Conservation (phyloP, 306 rosid species). For the Comarum palustre region DNA sequence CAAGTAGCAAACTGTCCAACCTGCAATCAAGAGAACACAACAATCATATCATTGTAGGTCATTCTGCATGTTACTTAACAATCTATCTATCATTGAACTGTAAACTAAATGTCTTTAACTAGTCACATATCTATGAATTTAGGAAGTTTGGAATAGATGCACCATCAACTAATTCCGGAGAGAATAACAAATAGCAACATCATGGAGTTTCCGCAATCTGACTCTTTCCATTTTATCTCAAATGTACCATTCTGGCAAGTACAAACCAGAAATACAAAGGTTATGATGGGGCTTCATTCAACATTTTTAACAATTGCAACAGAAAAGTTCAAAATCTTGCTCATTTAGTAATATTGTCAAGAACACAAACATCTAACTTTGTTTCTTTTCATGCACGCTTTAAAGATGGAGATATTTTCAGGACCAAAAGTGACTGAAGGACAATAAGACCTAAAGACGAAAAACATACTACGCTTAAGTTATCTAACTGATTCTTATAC, state of each 20-base stretch:
- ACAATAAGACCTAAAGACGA: neutral
- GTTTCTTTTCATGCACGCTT: neutral
- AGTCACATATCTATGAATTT: neutral
- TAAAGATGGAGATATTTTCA: constrained; percentile 2
- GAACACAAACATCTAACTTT: neutral
- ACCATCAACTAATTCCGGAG: neutral
- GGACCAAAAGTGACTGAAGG: neutral
- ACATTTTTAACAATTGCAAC: neutral
- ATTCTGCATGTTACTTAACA: constrained; percentile 6
- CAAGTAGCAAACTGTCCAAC: constrained; percentile 75
- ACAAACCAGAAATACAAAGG: neutral
- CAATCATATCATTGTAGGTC: constrained; percentile 13
- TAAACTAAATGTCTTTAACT: constrained; percentile 1
- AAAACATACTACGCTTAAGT: neutral
- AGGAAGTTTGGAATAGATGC: neutral
- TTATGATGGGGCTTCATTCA: neutral
- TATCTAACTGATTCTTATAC: neutral
- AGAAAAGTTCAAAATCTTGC: neutral
- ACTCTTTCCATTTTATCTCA: neutral
- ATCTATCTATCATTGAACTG: constrained; percentile 14
- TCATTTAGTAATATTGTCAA: neutral
- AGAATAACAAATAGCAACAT: neutral
- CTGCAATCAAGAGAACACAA: constrained; percentile 45
- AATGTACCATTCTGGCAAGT: neutral
- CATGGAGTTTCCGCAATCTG: neutral